Base-by-base conservation (phyloP, 2,329 filamentous ascomycete genomes). In the Colletotrichum higginsianum region DNA sequence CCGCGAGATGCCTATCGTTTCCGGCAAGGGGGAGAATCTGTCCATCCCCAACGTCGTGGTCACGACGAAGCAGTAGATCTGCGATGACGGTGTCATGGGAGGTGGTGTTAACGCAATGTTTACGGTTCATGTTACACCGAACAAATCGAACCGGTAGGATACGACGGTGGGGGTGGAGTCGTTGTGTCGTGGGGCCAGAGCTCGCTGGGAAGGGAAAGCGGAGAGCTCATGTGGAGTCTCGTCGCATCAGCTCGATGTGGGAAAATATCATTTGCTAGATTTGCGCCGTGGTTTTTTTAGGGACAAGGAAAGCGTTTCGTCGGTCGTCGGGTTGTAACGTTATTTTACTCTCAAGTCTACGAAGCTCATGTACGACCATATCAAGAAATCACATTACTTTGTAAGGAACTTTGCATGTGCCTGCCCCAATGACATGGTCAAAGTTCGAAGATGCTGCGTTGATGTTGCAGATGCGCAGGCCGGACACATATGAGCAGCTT, bases 1-100 rank as follows among this genome's bases (percentile, higher is more conserved):
- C 23, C 62, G 68, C 42, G 68, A 73, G 68, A 73, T 73, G 71
- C 71, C 71, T 13, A 38, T 67, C 35, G 53, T 42, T 30, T 57
- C 64, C 8, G 63, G 44, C 40, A 67, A 73, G 63, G 68, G 68
- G 18, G 67, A 66, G 42, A 60, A 46, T 26, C 63, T 73, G 18
- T 55, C 47, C 4, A 57, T 72, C 35, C 70, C 70, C 30, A 66
- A 70, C 26, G 66, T 72, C 8, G 67, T 70, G 23, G 66, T 72
- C 30, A 64, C 50, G 23, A 35, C 66, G 23, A 72, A 72, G 44
- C 68, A 71, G 44, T 26, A 9, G 52, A 38, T 13, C 30, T 44
- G 12, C 35, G 52, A 44, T 9, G 30, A 1, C 30, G 35, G 40
- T 9, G n/a, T 38, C 13, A 11, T n/a, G 4, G 35, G 30, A 55